Evolutionary conservation across 164 flowering plant genomes (phyloP).

Genomic region (Protea cynaroides): DNA sequence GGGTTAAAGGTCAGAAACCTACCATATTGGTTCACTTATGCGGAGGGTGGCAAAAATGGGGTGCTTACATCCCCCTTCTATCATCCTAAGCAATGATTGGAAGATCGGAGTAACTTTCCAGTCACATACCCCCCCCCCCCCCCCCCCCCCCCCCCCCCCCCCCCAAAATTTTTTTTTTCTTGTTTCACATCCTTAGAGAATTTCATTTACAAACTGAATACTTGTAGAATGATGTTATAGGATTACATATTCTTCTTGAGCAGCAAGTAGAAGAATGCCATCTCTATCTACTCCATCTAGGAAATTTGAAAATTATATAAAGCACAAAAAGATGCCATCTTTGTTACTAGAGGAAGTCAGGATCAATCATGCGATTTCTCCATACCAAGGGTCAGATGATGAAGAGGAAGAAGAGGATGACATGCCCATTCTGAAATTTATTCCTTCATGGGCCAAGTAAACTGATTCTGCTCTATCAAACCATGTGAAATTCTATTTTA

Average conservation of each 20-base stretch:
- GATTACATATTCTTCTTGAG: neutral
- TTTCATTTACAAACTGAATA: too few species aligned
- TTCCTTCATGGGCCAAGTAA: slow-evolving; percentile 91
- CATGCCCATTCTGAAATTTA: slow-evolving; percentile 37
- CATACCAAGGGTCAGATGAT: slow-evolving; percentile 79
- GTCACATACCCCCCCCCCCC: neutral
- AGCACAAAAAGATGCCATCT: slow-evolving; percentile 13
- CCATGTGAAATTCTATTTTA: neutral
- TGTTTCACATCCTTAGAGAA: neutral
- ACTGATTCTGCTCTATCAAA: neutral
- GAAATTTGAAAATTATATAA: slow-evolving; percentile 15
- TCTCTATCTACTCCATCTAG: slow-evolving; percentile 19
- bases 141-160: too few species aligned
- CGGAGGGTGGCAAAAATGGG: too few species aligned
- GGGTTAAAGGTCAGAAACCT: too few species aligned
- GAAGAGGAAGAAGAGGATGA: slow-evolving; percentile 77
- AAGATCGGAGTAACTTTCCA: neutral
- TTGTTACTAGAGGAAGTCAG: slow-evolving; percentile 10
- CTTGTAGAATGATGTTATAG: too few species aligned
- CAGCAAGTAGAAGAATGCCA: neutral
- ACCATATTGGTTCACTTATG: too few species aligned
- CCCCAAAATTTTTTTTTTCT: too few species aligned
- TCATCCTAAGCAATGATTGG: too few species aligned
- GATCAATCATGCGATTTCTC: slow-evolving; percentile 81
- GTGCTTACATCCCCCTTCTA: too few species aligned